Evolutionary conservation across 2,329 filamentous ascomycete genomes (phyloP).

Genomic region (Ramichloridium luteum): DNA sequence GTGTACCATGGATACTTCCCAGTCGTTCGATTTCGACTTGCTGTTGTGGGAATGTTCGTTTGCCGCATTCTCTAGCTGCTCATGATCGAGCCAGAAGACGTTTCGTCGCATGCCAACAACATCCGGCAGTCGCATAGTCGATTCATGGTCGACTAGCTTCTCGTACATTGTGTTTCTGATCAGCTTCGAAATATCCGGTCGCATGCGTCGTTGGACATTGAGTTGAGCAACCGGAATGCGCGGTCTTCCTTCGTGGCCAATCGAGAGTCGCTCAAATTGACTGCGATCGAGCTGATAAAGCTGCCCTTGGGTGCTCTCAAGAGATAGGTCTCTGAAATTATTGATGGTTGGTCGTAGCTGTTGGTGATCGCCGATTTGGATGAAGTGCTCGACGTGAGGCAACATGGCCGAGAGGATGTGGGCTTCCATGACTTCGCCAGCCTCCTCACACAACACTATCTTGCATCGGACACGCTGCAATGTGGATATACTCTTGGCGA

Average conservation of each 20-base stretch:
- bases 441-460: constrained; percentile 42
- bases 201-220: constrained; percentile 52
- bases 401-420: constrained; percentile 49
- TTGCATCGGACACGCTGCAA: constrained; percentile 37
- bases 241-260: no score
- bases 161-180: constrained; percentile 48
- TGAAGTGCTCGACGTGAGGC: constrained; percentile 47
- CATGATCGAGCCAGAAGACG: constrained; percentile 53
- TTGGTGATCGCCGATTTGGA: constrained; percentile 52
- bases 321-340: constrained; percentile 42
- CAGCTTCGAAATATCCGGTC: constrained; percentile 48
- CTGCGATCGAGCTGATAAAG: constrained; percentile 48
- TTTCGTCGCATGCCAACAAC: constrained; percentile 42
- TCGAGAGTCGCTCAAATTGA: constrained; percentile 47
- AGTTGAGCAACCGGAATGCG: constrained; percentile 30
- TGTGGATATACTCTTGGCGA: no score
- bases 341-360: constrained; percentile 49
- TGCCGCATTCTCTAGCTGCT: constrained; percentile 33
- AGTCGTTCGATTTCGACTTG: constrained; percentile 41
- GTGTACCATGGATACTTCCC: constrained; percentile 51
- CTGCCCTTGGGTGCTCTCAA: constrained; percentile 31
- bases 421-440: constrained; percentile 54
- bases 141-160: no score
- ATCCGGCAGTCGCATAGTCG: no score
- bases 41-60: constrained; percentile 16